phyloP scores from a whole-genome alignment of 2,329 filamentous ascomycete genomes.

The Colletotrichum somersetense region DNA sequence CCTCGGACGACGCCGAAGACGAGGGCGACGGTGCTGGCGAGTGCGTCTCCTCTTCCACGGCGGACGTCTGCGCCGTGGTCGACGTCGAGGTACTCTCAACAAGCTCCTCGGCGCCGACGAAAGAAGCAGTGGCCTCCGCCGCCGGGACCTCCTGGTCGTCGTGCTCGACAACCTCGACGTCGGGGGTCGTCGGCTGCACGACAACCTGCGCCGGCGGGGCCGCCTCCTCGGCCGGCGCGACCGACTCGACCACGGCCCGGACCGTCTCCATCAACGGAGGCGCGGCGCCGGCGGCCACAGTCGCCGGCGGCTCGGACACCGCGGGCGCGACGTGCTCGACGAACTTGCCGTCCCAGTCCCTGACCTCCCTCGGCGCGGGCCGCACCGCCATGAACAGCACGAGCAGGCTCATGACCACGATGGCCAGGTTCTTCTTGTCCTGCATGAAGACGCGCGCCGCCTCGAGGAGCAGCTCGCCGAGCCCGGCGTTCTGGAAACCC shows the following conservation, averaged over 20 bases:
- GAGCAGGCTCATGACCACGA: constrained; percentile 66
- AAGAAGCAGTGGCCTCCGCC: neutral
- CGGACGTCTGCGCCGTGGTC: neutral
- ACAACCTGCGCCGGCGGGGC: constrained; percentile 3
- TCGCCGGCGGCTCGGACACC: constrained; percentile 10
- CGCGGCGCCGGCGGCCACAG: too few species aligned
- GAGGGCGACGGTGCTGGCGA: neutral
- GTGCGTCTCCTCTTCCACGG: neutral
- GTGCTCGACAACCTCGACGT: neutral
- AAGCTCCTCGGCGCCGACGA: neutral
- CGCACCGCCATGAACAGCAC: constrained; percentile 62
- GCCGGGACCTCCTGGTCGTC: neutral
- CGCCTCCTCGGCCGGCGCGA: neutral
- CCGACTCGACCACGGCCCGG: constrained; percentile 17
- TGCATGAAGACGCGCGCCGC: constrained; percentile 66
- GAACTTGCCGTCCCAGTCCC: constrained; percentile 45
- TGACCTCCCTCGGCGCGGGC: constrained; percentile 45
- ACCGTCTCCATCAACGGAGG: constrained; percentile 20
- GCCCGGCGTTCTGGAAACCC: constrained; percentile 58
- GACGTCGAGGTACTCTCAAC: neutral
- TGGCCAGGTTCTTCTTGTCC: constrained; percentile 71
- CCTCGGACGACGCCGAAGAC: neutral
- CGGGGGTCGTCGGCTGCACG: constrained; percentile 8
- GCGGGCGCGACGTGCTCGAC: constrained; percentile 42
- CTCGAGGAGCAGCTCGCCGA: constrained; percentile 67